Conservation (phyloP, 208 protist genomes). For the Sergeia podlipaevii region DNA sequence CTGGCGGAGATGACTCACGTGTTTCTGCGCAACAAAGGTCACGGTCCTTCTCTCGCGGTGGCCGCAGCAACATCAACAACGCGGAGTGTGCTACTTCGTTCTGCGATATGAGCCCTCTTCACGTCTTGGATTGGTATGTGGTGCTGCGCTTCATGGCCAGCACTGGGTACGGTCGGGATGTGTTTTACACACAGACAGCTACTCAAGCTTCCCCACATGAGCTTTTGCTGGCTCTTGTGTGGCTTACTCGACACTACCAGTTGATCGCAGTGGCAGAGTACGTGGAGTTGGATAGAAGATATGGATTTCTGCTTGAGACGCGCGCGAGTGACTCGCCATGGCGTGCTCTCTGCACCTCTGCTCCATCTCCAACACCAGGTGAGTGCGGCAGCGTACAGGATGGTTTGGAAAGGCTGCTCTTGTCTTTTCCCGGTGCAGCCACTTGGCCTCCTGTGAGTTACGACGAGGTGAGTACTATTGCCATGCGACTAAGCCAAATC, state of each 20-base stretch:
- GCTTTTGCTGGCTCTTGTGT: conserved; percentile 71
- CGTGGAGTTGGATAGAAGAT: conserved; percentile 46
- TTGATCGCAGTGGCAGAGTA: conserved; percentile 61
- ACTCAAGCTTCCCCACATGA: conserved; percentile 38
- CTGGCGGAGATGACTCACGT: background rate
- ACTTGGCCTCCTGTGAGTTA: conserved; percentile 71
- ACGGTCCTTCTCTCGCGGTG: too few relatives aligned
- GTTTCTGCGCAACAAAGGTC: too few relatives aligned
- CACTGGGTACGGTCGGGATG: conserved; percentile 59
- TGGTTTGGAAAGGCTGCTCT: conserved; percentile 23
- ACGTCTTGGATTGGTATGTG: conserved; percentile 43
- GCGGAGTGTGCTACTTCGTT: too few relatives aligned
- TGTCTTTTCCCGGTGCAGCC: conserved; percentile 27
- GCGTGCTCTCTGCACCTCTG: background rate
- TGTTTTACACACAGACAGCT: conserved; percentile 63
- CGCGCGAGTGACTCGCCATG: too few relatives aligned
- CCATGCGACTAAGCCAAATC: conserved; percentile 35
- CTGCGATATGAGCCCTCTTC: conserved; percentile 8
- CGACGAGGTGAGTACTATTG: conserved; percentile 39
- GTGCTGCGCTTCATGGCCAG: conserved; percentile 44
- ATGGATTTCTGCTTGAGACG: conserved; percentile 41
- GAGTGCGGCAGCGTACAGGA: too few relatives aligned
- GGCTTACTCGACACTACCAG: conserved; percentile 68
- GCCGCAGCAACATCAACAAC: too few relatives aligned
- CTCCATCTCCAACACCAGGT: background rate